phyloP scores from a whole-genome alignment of 2,329 filamentous ascomycete species.

The Diaporthe ilicicola region DNA sequence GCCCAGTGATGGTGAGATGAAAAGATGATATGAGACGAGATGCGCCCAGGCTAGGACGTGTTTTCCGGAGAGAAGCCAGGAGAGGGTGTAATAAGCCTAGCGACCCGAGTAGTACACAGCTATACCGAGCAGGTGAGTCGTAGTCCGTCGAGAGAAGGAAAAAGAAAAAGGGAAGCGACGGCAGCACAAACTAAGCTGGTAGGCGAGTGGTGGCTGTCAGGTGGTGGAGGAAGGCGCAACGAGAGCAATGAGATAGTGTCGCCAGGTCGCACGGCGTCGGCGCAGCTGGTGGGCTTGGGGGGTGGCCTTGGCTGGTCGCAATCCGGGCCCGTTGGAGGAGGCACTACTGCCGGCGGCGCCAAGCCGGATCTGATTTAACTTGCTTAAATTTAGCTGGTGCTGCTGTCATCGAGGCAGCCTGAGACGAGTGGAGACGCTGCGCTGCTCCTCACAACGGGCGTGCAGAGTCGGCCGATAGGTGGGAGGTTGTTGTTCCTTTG shows the following conservation, averaged over 20 bases:
- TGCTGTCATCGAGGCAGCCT: not conserved
- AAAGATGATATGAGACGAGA: constrained; percentile 14
- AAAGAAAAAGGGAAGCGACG: not conserved
- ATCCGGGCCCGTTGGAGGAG: not conserved
- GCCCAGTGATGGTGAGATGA: not conserved
- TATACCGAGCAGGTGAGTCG: not conserved
- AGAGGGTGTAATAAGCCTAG: not conserved
- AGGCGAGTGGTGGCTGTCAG: not conserved
- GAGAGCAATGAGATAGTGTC: not conserved
- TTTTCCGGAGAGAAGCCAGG: not conserved
- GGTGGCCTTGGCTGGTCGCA: not conserved
- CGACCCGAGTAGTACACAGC: not conserved
- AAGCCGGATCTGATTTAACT: constrained; percentile 1
- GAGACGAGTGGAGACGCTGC: not conserved
- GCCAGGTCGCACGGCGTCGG: constrained; percentile 10
- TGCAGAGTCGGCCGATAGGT: constrained; percentile 3
- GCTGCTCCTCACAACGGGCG: constrained; percentile 1
- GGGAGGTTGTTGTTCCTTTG: constrained; percentile 17
- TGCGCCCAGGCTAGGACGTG: not conserved
- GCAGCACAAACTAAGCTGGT: not conserved
- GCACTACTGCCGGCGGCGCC: not conserved
- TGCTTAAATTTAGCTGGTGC: constrained; percentile 20
- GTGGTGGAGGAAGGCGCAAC: constrained; percentile 9
- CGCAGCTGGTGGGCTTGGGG: not conserved
- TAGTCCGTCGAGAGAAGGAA: not conserved